Evolutionary conservation across 805 yeast species (phyloP).

Genomic region (Candida endomychidarum): DNA sequence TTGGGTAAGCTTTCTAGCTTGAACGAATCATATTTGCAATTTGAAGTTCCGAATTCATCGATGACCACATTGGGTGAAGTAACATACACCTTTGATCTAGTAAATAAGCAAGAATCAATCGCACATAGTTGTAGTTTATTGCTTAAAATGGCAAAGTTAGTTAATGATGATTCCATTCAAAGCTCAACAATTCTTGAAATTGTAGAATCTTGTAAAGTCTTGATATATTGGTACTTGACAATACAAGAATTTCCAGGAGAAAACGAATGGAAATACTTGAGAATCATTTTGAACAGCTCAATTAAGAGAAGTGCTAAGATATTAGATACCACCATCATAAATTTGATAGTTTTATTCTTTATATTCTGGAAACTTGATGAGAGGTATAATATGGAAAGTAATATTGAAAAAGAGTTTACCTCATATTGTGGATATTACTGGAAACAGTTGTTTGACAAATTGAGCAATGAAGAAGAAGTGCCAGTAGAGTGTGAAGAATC

Average conservation of each 20-base stretch:
- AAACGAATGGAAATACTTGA: slow-evolving; percentile 11
- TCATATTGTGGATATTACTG: slow-evolving; percentile 12
- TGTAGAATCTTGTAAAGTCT: slow-evolving; percentile 19
- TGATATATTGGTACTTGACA: slow-evolving; percentile 34
- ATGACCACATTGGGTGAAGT: slow-evolving; percentile 19
- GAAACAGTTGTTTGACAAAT: slow-evolving; percentile 5
- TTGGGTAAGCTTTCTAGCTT: slow-evolving; percentile 9
- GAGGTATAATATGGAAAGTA: not conserved
- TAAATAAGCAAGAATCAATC: slow-evolving; percentile 22
- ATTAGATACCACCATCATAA: not conserved
- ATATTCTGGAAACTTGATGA: slow-evolving; percentile 10
- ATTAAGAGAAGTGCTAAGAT: not conserved
- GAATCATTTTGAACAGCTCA: slow-evolving; percentile 6
- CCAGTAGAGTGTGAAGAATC: slow-evolving; percentile 4
- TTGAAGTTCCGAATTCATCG: not conserved
- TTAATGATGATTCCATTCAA: slow-evolving; percentile 10
- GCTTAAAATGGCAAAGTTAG: slow-evolving; percentile 16
- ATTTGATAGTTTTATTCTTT: slow-evolving; percentile 3
- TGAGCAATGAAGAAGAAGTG: slow-evolving; percentile 5
- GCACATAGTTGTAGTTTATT: slow-evolving; percentile 11
- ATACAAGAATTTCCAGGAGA: slow-evolving; percentile 26
- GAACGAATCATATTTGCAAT: slow-evolving; percentile 2
- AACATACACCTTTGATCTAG: slow-evolving; percentile 24
- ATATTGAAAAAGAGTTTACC: slow-evolving; percentile 4
- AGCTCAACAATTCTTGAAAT: slow-evolving; percentile 13